phyloP scores from a whole-genome alignment of 2,329 filamentous ascomycete genomes.

The Hypoxylon rubiginosum region DNA sequence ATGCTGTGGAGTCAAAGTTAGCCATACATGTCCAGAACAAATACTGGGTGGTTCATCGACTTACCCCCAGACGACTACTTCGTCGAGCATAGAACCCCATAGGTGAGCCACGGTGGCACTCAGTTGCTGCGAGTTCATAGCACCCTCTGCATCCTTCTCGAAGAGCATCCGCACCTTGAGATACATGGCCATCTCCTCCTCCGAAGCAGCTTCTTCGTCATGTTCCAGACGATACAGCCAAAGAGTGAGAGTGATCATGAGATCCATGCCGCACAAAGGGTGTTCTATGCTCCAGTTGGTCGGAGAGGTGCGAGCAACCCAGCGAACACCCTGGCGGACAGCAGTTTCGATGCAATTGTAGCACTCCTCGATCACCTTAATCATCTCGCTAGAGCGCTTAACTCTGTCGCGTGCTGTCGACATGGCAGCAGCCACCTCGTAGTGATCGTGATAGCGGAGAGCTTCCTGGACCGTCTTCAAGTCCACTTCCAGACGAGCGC shows the following conservation, averaged over 20 bases:
- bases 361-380: conserved; percentile 97
- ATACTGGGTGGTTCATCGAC: conserved; percentile 69
- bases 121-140: conserved; percentile 80
- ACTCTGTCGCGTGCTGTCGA: conserved; percentile 93
- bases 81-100: conserved; percentile 98
- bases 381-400: conserved; percentile 95
- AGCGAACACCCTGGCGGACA: conserved; percentile 92
- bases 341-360: conserved; percentile 98
- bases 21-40: conserved; percentile 44
- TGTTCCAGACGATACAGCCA: conserved; percentile 99
- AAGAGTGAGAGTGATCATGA: conserved; percentile 97
- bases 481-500: conserved; percentile 92
- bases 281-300: conserved; percentile 99
- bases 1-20: conserved; percentile 72
- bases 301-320: conserved; percentile 97
- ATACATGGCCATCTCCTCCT: conserved; percentile 90
- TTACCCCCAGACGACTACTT: conserved; percentile 99
- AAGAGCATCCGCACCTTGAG: conserved; percentile 92
- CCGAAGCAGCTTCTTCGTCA: conserved; percentile 90
- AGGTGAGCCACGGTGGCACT: conserved; percentile 95
- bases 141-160: conserved; percentile 88
- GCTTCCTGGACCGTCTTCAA: conserved; percentile 97
- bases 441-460: conserved; percentile 95
- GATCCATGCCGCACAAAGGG: conserved; percentile 93
- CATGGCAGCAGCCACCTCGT: conserved; percentile 97